Conservation (phyloP, 352 stramenopile species). For the Globisporangium heterothallicum region DNA sequence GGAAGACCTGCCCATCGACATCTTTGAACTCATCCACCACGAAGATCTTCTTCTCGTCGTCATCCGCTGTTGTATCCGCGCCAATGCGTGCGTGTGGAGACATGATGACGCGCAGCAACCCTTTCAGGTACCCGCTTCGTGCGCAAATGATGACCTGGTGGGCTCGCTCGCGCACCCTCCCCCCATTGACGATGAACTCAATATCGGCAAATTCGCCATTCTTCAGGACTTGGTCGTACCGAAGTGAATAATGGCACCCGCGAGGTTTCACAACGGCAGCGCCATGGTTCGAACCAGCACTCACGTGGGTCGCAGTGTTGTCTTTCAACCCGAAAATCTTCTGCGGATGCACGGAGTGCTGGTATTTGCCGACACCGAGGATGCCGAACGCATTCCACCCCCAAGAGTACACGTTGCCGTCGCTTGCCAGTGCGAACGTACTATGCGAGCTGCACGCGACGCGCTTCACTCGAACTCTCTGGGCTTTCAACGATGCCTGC, state of each 20-base stretch:
- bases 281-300: slow-evolving; percentile 67
- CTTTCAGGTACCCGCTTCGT: slow-evolving; percentile 54
- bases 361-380: slow-evolving; percentile 70
- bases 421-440: slow-evolving; percentile 53
- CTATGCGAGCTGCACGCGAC: slow-evolving; percentile 69
- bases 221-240: slow-evolving; percentile 48
- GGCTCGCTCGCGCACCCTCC: slow-evolving; percentile 19
- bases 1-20: slow-evolving; percentile 54
- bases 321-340: slow-evolving; percentile 54
- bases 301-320: slow-evolving; percentile 41
- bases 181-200: slow-evolving; percentile 31
- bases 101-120: slow-evolving; percentile 42
- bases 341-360: slow-evolving; percentile 65
- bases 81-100: background rate
- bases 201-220: slow-evolving; percentile 53
- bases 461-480: slow-evolving; percentile 24
- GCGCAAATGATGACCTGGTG: slow-evolving; percentile 55
- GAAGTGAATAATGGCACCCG: slow-evolving; percentile 56
- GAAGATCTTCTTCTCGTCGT: slow-evolving; percentile 13
- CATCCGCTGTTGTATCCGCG: slow-evolving; percentile 1
- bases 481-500: slow-evolving; percentile 42
- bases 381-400: slow-evolving; percentile 82
- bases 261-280: slow-evolving; percentile 48
- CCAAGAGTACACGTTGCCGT: slow-evolving; percentile 77
- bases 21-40: slow-evolving; percentile 50